Evolutionary conservation across 2,329 filamentous ascomycete species (phyloP).

Genomic region (Thyridium curvatum): DNA sequence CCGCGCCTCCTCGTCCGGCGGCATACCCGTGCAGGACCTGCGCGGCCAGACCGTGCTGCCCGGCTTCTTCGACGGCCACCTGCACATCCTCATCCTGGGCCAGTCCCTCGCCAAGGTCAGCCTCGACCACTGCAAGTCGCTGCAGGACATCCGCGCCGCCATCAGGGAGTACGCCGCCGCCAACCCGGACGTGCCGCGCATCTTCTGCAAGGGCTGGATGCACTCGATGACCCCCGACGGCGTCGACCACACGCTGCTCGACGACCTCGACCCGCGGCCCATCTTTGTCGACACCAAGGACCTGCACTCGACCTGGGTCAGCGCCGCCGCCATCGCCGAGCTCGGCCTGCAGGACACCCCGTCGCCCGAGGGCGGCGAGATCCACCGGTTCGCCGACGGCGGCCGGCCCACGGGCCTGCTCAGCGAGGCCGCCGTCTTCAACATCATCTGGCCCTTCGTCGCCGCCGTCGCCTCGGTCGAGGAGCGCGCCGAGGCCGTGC

Average conservation of each 20-base stretch:
- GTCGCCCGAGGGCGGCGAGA: conserved; percentile 44
- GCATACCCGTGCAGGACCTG: conserved; percentile 22
- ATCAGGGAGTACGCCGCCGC: conserved; percentile 37
- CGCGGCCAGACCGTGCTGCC: conserved; percentile 38
- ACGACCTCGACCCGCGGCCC: conserved; percentile 38
- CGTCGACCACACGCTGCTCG: conserved; percentile 42
- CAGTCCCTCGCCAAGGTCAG: conserved; percentile 45
- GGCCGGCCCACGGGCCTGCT: conserved; percentile 45
- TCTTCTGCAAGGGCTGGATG: conserved; percentile 50
- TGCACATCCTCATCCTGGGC: conserved; percentile 49
- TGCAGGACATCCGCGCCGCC: conserved; percentile 40
- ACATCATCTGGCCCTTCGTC: conserved; percentile 48
- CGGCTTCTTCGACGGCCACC: conserved; percentile 52
- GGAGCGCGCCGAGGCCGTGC: conserved; percentile 39
- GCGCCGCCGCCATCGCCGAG: conserved; percentile 42
- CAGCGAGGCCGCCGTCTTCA: conserved; percentile 45
- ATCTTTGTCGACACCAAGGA: conserved; percentile 53
- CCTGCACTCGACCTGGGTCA: conserved; percentile 51
- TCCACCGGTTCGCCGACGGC: conserved; percentile 34
- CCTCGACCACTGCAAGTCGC: conserved; percentile 36
- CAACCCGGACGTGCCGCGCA: conserved; percentile 36
- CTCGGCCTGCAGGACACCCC: conserved; percentile 38
- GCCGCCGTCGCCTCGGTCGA: conserved; percentile 38
- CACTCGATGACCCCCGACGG: conserved; percentile 45
- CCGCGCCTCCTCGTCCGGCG: conserved; percentile 11